Conservation (phyloP, 2,329 filamentous ascomycete species). For the Talaromyces rugulosus region DNA sequence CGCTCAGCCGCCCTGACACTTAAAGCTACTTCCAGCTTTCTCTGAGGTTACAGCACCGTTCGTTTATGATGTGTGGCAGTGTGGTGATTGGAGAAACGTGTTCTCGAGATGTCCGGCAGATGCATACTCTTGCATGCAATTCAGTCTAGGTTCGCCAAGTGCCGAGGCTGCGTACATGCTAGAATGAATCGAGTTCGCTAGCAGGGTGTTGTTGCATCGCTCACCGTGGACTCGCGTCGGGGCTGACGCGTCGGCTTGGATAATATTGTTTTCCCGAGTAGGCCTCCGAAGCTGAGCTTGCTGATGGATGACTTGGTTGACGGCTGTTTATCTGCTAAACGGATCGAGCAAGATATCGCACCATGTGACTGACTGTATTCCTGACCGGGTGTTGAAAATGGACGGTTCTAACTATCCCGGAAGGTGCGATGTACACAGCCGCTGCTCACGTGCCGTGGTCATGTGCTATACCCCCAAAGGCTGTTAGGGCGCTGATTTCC, state of each 20-base stretch:
- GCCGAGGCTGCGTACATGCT: not conserved
- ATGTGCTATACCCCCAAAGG: too few relatives aligned
- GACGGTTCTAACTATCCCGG: too few relatives aligned
- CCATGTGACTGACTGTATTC: too few relatives aligned
- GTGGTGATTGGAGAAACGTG: not conserved
- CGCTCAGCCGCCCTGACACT: not conserved
- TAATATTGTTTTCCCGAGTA: too few relatives aligned
- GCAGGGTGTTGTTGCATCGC: not conserved
- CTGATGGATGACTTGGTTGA: too few relatives aligned
- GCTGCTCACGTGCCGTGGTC: too few relatives aligned
- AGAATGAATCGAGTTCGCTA: not conserved
- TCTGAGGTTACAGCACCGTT: not conserved
- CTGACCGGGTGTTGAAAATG: too few relatives aligned
- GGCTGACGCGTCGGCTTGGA: not conserved
- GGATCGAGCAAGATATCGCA: too few relatives aligned
- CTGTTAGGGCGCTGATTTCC: too few relatives aligned
- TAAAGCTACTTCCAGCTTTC: not conserved
- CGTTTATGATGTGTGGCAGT: not conserved
- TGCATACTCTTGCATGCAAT: not conserved
- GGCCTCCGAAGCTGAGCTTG: too few relatives aligned
- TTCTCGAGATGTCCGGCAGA: not conserved
- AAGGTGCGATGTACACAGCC: too few relatives aligned
- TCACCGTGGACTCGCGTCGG: not conserved
- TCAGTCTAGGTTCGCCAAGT: not conserved
- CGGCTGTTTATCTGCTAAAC: too few relatives aligned